A percentile compares a stretch with the other conserved stretches of the same genome.
Evolutionary conservation across 2,329 filamentous ascomycete species (phyloP).

Genomic region (Lachnum nothofagi): DNA sequence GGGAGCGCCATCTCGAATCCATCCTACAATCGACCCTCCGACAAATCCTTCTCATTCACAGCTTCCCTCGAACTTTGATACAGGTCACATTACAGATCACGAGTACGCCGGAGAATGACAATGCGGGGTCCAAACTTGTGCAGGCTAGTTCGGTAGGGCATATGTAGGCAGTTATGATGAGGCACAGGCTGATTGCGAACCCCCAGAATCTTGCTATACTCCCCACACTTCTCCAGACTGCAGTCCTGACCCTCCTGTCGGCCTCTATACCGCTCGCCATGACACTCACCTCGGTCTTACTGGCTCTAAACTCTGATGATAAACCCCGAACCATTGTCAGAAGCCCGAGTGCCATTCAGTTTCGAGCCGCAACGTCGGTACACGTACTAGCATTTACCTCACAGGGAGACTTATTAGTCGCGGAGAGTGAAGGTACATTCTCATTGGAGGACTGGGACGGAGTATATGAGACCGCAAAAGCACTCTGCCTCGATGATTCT

Average conservation of each 20-base stretch:
- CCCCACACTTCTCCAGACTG: conserved; percentile 75
- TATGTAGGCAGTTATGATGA: conserved; percentile 8
- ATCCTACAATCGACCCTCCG: conserved; percentile 67
- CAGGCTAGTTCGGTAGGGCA: conserved; percentile 53
- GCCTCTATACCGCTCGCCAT: conserved; percentile 75
- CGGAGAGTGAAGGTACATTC: conserved; percentile 78
- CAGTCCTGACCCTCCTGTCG: conserved; percentile 72
- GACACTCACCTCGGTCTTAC: conserved; percentile 60
- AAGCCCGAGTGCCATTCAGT: conserved; percentile 59
- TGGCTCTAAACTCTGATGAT: conserved; percentile 50
- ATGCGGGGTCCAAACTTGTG: conserved; percentile 54
- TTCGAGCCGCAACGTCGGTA: conserved; percentile 60
- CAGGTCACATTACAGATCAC: conserved; percentile 78
- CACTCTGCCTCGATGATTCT: conserved; percentile 53
- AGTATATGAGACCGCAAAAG: conserved; percentile 59
- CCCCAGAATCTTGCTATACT: conserved; percentile 70
- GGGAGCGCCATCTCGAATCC: conserved; percentile 77
- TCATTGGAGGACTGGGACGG: conserved; percentile 69
- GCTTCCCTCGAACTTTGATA: conserved; percentile 71
- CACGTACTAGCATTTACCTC: conserved; percentile 84
- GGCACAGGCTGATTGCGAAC: conserved; percentile 11
- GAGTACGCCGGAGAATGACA: conserved; percentile 62
- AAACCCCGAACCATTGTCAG: conserved; percentile 42
- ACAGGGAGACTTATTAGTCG: conserved; percentile 65
- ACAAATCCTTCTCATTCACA: conserved; percentile 68